These are phyloP conservation scores for Hygrophorus russula DNA, from an alignment of 768 basidiomycete species.

Conservation along the genomic window DNA sequence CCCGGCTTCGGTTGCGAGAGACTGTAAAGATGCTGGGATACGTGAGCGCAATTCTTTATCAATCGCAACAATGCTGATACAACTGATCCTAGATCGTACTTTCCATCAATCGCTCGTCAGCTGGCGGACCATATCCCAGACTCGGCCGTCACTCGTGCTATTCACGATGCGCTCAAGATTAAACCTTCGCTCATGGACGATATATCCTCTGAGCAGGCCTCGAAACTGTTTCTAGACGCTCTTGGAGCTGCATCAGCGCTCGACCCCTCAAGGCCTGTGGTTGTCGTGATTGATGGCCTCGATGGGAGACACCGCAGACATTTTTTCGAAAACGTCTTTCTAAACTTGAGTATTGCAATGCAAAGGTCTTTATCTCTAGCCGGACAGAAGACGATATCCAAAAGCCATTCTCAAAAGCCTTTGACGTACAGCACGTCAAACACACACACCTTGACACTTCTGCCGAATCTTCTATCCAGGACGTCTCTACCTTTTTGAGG, in stretches of 20 bases:
- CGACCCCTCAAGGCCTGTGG: too few relatives aligned
- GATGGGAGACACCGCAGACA: too few relatives aligned
- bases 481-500: too few relatives aligned
- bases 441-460: too few relatives aligned
- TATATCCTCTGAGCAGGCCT: constrained; percentile 7
- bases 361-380: too few relatives aligned
- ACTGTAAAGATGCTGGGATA: constrained; percentile 8
- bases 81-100: constrained; percentile 9
- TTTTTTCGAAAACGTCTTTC: too few relatives aligned
- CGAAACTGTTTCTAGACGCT: constrained; percentile 8
- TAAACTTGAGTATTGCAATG: too few relatives aligned
- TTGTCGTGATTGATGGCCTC: too few relatives aligned
- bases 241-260: too few relatives aligned
- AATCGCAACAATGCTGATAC: constrained; percentile 10
- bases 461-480: too few relatives aligned
- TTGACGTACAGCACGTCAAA: too few relatives aligned
- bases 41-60: constrained; percentile 12
- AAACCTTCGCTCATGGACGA: constrained; percentile 9
- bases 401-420: not conserved
- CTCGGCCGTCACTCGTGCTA: not conserved
- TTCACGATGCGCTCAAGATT: constrained; percentile 5
- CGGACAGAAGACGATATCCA: too few relatives aligned
- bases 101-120: constrained; percentile 13
- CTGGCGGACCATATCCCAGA: constrained; percentile 4
- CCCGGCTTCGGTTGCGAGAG: constrained; percentile 11